Conservation (phyloP, 2,329 filamentous ascomycete species). For the Aspergillus sp. region DNA sequence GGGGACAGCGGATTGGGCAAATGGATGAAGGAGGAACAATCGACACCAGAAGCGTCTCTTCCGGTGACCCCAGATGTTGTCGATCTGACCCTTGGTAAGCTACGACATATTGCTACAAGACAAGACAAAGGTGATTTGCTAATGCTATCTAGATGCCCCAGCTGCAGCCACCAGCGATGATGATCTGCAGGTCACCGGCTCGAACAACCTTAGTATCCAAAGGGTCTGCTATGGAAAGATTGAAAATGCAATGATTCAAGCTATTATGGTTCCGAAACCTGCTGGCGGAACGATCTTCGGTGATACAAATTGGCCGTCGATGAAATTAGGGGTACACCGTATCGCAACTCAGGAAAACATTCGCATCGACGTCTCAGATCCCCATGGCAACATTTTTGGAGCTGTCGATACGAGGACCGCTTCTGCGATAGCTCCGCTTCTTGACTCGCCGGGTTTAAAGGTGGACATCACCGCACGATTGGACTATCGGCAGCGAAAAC, state of each 20-base stretch:
- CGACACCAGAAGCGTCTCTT: conserved; percentile 31
- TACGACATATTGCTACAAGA: neutral
- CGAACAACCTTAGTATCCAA: conserved; percentile 62
- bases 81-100: conserved; percentile 43
- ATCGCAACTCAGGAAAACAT: conserved; percentile 54
- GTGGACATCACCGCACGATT: conserved; percentile 74
- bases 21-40: conserved; percentile 64
- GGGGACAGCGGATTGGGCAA: conserved; percentile 61
- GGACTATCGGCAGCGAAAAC: conserved; percentile 61
- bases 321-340: conserved; percentile 70
- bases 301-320: conserved; percentile 64
- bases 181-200: conserved; percentile 45
- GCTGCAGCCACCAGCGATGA: conserved; percentile 32
- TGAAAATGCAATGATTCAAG: conserved; percentile 65
- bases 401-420: conserved; percentile 69
- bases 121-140: neutral
- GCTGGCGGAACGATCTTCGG: conserved; percentile 58
- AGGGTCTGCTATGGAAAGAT: conserved; percentile 81
- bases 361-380: conserved; percentile 71
- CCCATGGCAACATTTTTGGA: conserved; percentile 70
- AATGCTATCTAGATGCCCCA: conserved; percentile 22
- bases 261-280: conserved; percentile 68
- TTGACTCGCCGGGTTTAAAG: conserved; percentile 64
- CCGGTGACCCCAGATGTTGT: conserved; percentile 55
- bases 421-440: conserved; percentile 65